phyloP scores from a whole-genome alignment of 2,329 filamentous ascomycete genomes.

The Gaeumannomyces tritici region DNA sequence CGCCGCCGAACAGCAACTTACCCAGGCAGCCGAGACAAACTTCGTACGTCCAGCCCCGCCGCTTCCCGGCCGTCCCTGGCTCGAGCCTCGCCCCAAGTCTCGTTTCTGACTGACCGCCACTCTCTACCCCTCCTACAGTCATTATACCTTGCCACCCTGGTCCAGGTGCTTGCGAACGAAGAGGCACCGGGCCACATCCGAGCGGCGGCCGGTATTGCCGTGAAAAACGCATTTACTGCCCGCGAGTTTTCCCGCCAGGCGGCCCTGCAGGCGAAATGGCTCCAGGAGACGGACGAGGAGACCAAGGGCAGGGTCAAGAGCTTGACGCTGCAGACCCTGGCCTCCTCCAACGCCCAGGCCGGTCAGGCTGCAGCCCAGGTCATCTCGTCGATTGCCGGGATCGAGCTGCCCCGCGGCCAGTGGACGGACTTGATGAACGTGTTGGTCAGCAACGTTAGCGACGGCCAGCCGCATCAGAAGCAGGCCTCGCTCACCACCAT shows the following conservation, averaged over 20 bases:
- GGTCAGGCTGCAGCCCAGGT: slow-evolving; percentile 90
- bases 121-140: slow-evolving; percentile 44
- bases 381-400: slow-evolving; percentile 85
- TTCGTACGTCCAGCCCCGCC: slow-evolving; percentile 55
- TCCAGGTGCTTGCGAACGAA: slow-evolving; percentile 90
- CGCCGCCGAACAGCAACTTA: slow-evolving; percentile 88
- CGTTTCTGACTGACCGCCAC: slow-evolving; percentile 5
- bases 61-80: slow-evolving; percentile 3
- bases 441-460: slow-evolving; percentile 86
- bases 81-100: not conserved
- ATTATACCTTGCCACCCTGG: slow-evolving; percentile 85
- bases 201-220: slow-evolving; percentile 86
- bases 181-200: slow-evolving; percentile 73
- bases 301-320: slow-evolving; percentile 85
- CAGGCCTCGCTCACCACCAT: slow-evolving; percentile 93
- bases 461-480: slow-evolving; percentile 80
- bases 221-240: slow-evolving; percentile 97
- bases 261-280: slow-evolving; percentile 90
- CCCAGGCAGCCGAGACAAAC: slow-evolving; percentile 84
- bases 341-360: slow-evolving; percentile 69
- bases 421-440: slow-evolving; percentile 87
- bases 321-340: slow-evolving; percentile 78
- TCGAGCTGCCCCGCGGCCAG: slow-evolving; percentile 87
- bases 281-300: slow-evolving; percentile 68
- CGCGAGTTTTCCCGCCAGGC: slow-evolving; percentile 81